Base-by-base conservation (phyloP, 2,329 filamentous ascomycete genomes). In the Aureobasidium musti region DNA sequence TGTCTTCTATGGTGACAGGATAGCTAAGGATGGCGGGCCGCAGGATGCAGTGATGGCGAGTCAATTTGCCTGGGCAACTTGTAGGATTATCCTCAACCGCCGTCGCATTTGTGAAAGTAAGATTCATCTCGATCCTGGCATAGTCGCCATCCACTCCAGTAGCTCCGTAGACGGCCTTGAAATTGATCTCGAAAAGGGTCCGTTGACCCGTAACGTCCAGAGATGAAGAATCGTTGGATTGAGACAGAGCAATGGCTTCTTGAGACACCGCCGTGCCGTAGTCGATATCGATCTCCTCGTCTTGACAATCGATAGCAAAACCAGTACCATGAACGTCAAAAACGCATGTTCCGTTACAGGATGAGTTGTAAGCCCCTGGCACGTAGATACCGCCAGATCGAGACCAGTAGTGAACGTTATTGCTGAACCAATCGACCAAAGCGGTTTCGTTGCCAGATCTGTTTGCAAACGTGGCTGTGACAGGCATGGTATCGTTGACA, bases 21-120 rank as follows among this genome's bases (percentile, higher is more conserved):
- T 73, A 73, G 39, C 67, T 67, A 57, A 72, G 60, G n/a, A 70
- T 63, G 0, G 72, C 72, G 3, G 72, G 71, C 8, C 70, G 65
- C 1, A 73, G 67, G 2, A 63, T 60, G 43, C 72, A 73, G 6
- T 41, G 69, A 47, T 71, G 71, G 14, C 23, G 60, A 37, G 66
- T 67, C 1, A 60, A 17, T 5, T 28, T 67, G 14, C 70, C 71
- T 10, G 63, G 53, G 30, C 67, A 68, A 19, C 30, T 54, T 6
- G 28, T 23, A 21, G 57, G 8, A n/a, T 45, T 49, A 26, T 8
- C 49, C 10, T 65, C 59, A n/a, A 57, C 14, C 6, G 65, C 57
- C 0, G 30, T 23, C 3, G 49, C 54, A 2, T 56, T 23, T 1
- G 53, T 70, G 33, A 53, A 71, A 2, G 68, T 26, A 7, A 71